Evolutionary conservation across 768 basidiomycete species (phyloP), one percentile per base, ranked within the genome.

Genomic region (Trametes cubensis): DNA sequence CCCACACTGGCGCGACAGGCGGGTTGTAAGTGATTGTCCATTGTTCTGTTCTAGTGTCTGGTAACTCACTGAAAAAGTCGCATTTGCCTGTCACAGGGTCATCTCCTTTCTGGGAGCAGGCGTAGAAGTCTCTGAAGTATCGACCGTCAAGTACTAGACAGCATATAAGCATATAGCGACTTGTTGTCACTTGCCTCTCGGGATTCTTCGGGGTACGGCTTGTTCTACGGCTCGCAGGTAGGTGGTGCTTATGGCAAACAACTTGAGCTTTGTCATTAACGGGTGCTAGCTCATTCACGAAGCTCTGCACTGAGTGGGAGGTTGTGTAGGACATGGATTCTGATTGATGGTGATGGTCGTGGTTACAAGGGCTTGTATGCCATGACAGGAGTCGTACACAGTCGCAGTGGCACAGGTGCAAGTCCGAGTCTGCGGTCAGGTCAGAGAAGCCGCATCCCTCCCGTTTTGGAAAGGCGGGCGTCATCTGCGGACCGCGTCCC

Each of bases 61-160:
- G 4, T 11, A 11, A 45, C 54, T 42, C 13, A 81, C 81, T 67
- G 38, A 73, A 83, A 60, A 80, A 83, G 0, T 50, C 40, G 61
- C 79, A 79, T 15, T n/a, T n/a, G n/a, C n/a, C 63, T 67, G 13
- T 68, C 62, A 8, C 69, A 63, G n/a, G n/a, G 39, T 72, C 66
- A 39, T 62, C 66, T 20, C 46, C 42, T 46, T 55, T n/a, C 57
- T 71, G 72, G 6, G 67, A 46, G 58, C 82, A 83, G n/a, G 41
- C 45, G 52, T 77, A 82, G 70, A 77, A 83, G 2, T 55, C 73
- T 63, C 73, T 73, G 60, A 4, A 18, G 8, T 1, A 17, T 1
- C n/a, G 4, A 17, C 14, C 13, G 1, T 23, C 15, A 26, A 14
- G 15, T 20, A n/a, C 34, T 44, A 15, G 5, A 41, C 18, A 25